Base-by-base conservation (phyloP, 495 filamentous ascomycete species). In the Alectoria sarmentosa region DNA sequence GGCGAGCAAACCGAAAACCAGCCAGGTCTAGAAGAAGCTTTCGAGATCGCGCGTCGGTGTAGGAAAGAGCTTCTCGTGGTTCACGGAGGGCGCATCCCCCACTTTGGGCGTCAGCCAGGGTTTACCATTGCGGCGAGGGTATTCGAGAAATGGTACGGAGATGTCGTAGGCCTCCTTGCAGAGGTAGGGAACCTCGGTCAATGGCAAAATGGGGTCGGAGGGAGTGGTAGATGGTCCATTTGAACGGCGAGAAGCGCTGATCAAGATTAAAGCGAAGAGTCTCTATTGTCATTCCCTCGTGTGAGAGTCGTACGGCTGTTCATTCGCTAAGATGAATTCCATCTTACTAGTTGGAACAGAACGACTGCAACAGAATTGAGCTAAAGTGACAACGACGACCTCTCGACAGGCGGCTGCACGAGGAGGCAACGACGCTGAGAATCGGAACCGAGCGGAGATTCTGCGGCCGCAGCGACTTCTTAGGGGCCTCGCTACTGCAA, bases 151-250 rank as follows among this genome's bases (percentile, higher is more conserved):
- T 49, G 55, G 55, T 61, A 61, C 34, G 57, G 54, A 42, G 26
- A 17, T 7, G 52, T 65, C 55, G 56, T 65, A 65, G n/a, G 30
- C 39, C 15, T 59, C 52, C 15, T 17, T 36, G 55, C 63, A 65
- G 28, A 65, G 28, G 55, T 48, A 60, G 15, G 55, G 63, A 17
- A 65, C 63, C 34, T 48, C 21, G 5, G 30, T 49, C 38, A 58
- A 56, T 17, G 63, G 55, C 28, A 48, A 26, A 36, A 58, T 58
- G 8, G 57, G 38, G 15, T 65, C 63, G 6, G 36, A 7, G 63
- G 63, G 2, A 60, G 38, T 13, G 63, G 55, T 26, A 65, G 21
- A 58, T 65, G 63, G 38, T 65, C 63, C 63, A 65, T 65, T 48
- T 21, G 19, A 21, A 41, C 41, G 41, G 17, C 41, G 2, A 42